Base-by-base conservation (phyloP, 306 rosid species). In the Fagus crenata region DNA sequence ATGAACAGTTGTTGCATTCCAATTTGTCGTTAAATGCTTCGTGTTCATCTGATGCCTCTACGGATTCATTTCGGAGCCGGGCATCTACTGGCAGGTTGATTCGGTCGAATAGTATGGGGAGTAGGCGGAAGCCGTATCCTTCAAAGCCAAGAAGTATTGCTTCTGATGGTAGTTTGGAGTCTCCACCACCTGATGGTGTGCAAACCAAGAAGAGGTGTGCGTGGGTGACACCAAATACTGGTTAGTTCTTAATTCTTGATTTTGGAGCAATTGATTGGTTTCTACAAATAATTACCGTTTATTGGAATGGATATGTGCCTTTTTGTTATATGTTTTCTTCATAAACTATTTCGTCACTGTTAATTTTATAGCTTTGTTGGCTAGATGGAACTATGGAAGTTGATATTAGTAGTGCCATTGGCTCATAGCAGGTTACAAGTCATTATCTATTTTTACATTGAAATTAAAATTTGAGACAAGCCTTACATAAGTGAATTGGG, bases 21-120 rank as follows among this genome's bases (percentile, higher is more conserved):
- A 92, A 85, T 80, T 67, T 92, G 75, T 92, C 97, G 1, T 72
- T 92, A 59, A 88, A 84, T 75, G 97, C 97, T 58, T 92, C 97
- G 0, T 92, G 97, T 83, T 92, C 97, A 3, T 92, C 97, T 0
- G 97, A 92, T 71, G 97, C 97, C 31, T 92, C 97, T n/a, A 88
- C 97, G 0, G 97, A 92, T 80, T 92, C 97, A 1, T 88, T 92
- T 79, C 91, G 84, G 40, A 92, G 97, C 71, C 86, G 95, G 78
- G 88, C 97, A 28, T 92, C 97, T 59, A 90, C 95, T 0, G 95
- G 97, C 49, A 89, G 95, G 76, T 71, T 92, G 87, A 85, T 83
- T 22, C 82, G 95, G 76, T 92, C 91, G 4, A 58, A 84, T 83
- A 90, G 91, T 73, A 69, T 77, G 3, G 91, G 97, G 37, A 86